Evolutionary conservation across 176 grass and related monocot species (phyloP).

Genomic region (Oryza officinalis): DNA sequence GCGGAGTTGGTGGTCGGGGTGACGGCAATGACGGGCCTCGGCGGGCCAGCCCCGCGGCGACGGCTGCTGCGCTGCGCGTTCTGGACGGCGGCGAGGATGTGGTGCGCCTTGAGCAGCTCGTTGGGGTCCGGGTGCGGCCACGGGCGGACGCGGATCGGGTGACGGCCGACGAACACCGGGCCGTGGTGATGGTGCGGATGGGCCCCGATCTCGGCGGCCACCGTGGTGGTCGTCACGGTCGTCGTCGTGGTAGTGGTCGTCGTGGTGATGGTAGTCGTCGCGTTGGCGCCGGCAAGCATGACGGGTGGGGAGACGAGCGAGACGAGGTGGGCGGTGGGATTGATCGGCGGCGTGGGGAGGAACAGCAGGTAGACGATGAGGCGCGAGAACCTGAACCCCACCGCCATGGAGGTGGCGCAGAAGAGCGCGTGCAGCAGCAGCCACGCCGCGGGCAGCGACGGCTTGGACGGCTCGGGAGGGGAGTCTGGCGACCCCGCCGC

Average conservation of each 20-base stretch:
- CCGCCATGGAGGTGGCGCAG: constrained; percentile 76
- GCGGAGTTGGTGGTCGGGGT: constrained; percentile 59
- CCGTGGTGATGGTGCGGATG: constrained; percentile 49
- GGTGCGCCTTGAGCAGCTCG: constrained; percentile 74
- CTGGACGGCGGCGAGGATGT: constrained; percentile 75
- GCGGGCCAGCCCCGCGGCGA: constrained; percentile 22
- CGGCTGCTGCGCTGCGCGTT: constrained; percentile 54
- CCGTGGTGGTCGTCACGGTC: constrained; percentile 31
- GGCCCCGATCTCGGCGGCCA: constrained; percentile 19
- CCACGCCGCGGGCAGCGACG: constrained; percentile 54
- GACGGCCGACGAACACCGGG: constrained; percentile 71
- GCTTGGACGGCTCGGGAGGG: constrained; percentile 23
- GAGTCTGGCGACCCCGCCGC: constrained; percentile 9
- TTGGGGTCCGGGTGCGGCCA: constrained; percentile 76
- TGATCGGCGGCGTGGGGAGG: constrained; percentile 54
- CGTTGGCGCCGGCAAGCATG: constrained; percentile 42
- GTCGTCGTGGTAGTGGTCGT: constrained; percentile 15
- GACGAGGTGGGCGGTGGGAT: constrained; percentile 34
- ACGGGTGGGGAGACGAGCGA: constrained; percentile 42
- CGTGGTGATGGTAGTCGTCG: constrained; percentile 44
- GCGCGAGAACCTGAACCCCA: constrained; percentile 93
- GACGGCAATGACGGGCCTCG: constrained; percentile 52
- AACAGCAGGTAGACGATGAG: constrained; percentile 91
- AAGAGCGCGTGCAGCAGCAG: constrained; percentile 81
- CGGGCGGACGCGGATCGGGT: constrained; percentile 70